Conservation (phyloP, 177 flowering plant species). For the Vitis hybrid region DNA sequence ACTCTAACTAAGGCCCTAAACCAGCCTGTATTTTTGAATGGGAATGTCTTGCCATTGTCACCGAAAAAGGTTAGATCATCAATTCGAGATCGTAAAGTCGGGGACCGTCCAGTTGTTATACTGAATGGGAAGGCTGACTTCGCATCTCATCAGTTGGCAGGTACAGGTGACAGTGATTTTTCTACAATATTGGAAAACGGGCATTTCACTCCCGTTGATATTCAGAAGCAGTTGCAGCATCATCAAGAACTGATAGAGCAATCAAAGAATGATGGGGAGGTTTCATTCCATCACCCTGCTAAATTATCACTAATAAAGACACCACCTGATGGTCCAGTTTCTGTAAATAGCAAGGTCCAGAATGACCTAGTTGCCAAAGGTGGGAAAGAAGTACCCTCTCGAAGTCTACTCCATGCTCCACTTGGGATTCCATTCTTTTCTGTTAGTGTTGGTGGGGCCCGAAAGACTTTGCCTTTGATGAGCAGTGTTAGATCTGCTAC, state of each 20-base stretch:
- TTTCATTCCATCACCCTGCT: slow-evolving; percentile 19
- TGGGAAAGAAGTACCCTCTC: slow-evolving; percentile 28
- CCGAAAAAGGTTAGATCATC: slow-evolving; percentile 47
- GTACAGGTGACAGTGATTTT: slow-evolving; percentile 28
- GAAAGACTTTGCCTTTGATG: slow-evolving; percentile 31
- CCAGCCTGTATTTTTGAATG: slow-evolving; percentile 25
- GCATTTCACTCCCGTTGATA: slow-evolving; percentile 34
- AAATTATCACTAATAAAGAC: slow-evolving; percentile 25
- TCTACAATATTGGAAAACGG: slow-evolving; percentile 46
- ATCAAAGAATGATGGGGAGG: slow-evolving; percentile 31
- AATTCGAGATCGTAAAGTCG: slow-evolving; percentile 35
- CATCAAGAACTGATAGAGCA: slow-evolving; percentile 40
- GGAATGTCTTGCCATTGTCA: slow-evolving; percentile 41
- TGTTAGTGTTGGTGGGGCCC: slow-evolving; percentile 66
- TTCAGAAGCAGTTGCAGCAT: slow-evolving; percentile 40
- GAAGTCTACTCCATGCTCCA: slow-evolving; percentile 54
- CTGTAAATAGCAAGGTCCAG: slow-evolving; percentile 34
- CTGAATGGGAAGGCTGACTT: slow-evolving; percentile 50
- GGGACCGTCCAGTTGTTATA: slow-evolving; percentile 48
- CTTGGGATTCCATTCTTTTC: slow-evolving; percentile 59
- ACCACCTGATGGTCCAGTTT: slow-evolving; percentile 25
- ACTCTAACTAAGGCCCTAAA: neutral
- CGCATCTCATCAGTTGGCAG: slow-evolving; percentile 22
- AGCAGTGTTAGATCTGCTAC: slow-evolving; percentile 26
- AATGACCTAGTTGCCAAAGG: slow-evolving; percentile 23